A percentile compares a stretch with the other conserved stretches of the same genome.
Conservation (phyloP, 345 rosid genomes). For the Isatis tinctoria region DNA sequence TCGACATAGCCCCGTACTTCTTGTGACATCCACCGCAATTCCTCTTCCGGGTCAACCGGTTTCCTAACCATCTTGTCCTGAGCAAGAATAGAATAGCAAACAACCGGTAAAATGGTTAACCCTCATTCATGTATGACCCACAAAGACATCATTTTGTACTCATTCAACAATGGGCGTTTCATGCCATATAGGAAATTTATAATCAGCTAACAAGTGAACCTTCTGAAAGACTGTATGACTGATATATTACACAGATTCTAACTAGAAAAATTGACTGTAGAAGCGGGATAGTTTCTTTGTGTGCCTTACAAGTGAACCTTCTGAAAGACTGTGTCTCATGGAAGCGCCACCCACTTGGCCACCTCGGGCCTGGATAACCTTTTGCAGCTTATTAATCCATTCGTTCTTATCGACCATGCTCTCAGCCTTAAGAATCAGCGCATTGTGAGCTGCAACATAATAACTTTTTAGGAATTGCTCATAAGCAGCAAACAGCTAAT, state of each 20-base stretch:
- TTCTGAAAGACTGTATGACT: background rate
- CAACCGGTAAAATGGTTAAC: background rate
- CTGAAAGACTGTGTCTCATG: slow-evolving; percentile 86
- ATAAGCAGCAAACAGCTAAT: background rate
- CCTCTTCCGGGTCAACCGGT: slow-evolving; percentile 98
- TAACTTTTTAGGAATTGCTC: background rate
- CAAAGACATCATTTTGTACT: too few relatives aligned
- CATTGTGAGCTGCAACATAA: slow-evolving; percentile 67
- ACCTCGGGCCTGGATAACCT: slow-evolving; percentile 59
- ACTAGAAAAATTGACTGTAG: background rate
- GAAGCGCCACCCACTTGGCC: slow-evolving; percentile 53
- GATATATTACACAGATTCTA: background rate
- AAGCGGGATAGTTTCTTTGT: background rate
- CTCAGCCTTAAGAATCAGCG: slow-evolving; percentile 85
- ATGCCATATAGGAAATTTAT: background rate
- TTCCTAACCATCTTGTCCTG: slow-evolving; percentile 92
- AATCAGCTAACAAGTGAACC: too few relatives aligned
- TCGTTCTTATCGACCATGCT: slow-evolving; percentile 76
- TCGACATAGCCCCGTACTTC: slow-evolving; percentile 99
- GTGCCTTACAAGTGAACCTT: slow-evolving; percentile 91
- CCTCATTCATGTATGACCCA: background rate
- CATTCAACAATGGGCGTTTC: background rate
- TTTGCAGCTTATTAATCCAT: slow-evolving; percentile 77
- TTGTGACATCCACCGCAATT: slow-evolving; percentile 99
- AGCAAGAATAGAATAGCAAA: background rate